Evolutionary conservation across 2,329 filamentous ascomycete species (phyloP).

Genomic region (Exophiala calicioides): DNA sequence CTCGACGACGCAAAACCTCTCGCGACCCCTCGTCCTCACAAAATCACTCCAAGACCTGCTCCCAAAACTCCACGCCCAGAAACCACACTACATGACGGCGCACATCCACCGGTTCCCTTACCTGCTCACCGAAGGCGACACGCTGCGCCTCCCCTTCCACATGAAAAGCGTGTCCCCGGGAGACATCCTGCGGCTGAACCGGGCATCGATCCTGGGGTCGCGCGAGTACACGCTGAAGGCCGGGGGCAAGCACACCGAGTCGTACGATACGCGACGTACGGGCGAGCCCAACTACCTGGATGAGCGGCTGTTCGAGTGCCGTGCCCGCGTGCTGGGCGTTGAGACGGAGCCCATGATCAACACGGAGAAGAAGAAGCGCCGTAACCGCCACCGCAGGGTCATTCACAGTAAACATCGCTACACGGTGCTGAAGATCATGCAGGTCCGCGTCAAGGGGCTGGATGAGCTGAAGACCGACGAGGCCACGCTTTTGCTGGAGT

Average conservation of each 20-base stretch:
- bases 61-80: slow-evolving; percentile 46
- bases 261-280: slow-evolving; percentile 28
- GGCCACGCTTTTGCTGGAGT: slow-evolving; percentile 36
- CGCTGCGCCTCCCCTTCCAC: slow-evolving; percentile 73
- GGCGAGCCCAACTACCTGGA: slow-evolving; percentile 63
- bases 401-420: slow-evolving; percentile 89
- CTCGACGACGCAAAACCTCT: slow-evolving; percentile 29
- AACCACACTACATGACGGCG: slow-evolving; percentile 50
- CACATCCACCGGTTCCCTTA: slow-evolving; percentile 54
- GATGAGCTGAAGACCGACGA: slow-evolving; percentile 55
- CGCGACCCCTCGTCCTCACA: slow-evolving; percentile 42
- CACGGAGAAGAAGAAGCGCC: slow-evolving; percentile 64
- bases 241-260: slow-evolving; percentile 47
- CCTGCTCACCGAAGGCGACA: slow-evolving; percentile 63
- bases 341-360: slow-evolving; percentile 69
- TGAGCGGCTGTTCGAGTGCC: slow-evolving; percentile 78
- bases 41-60: slow-evolving; percentile 45
- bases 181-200: slow-evolving; percentile 83
- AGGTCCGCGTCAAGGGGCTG: slow-evolving; percentile 67
- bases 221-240: slow-evolving; percentile 89
- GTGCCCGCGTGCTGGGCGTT: slow-evolving; percentile 78
- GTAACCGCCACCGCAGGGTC: slow-evolving; percentile 65
- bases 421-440: slow-evolving; percentile 81
- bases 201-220: slow-evolving; percentile 77
- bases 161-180: slow-evolving; percentile 77